Evolutionary conservation across 257 asterid genomes (phyloP).

Genomic region (Thymus quinquecostatus): DNA sequence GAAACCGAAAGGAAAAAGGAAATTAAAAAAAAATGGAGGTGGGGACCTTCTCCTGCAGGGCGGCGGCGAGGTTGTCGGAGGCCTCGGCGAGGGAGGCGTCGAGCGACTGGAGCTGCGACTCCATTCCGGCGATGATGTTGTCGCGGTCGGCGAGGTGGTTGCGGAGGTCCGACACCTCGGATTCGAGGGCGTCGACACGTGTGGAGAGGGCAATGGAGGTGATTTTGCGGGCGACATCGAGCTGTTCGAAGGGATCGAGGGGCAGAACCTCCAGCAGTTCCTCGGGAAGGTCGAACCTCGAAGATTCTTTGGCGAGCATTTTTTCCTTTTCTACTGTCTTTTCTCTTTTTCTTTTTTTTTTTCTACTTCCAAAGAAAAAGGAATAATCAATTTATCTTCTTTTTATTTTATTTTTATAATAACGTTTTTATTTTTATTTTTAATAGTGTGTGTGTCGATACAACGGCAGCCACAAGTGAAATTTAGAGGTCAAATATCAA

Average conservation of each 20-base stretch:
- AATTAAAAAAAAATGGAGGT: background rate
- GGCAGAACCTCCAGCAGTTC: conserved; percentile 73
- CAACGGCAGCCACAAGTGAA: conserved; percentile 28
- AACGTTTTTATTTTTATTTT: conserved; percentile 11
- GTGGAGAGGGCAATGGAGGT: conserved; percentile 94
- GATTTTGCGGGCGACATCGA: conserved; percentile 86
- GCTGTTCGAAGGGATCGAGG: conserved; percentile 91
- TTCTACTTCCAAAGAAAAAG: background rate
- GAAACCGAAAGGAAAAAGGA: background rate
- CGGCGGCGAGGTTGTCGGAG: conserved; percentile 56
- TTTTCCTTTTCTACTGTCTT: background rate
- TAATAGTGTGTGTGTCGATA: conserved; percentile 30
- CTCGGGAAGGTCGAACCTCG: conserved; percentile 79
- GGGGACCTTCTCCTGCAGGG: conserved; percentile 75
- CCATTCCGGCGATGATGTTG: conserved; percentile 64
- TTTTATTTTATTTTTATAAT: conserved; percentile 5
- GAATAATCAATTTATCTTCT: background rate
- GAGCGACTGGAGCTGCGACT: conserved; percentile 75
- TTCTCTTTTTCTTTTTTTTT: background rate
- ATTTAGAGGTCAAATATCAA: conserved; percentile 16
- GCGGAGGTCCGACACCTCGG: conserved; percentile 71
- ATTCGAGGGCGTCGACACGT: conserved; percentile 82
- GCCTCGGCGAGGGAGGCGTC: conserved; percentile 62
- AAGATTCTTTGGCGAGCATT: conserved; percentile 57
- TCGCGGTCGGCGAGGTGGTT: conserved; percentile 68